Conservation (phyloP, 2,329 filamentous ascomycete genomes). For the Amauroascus verrucosus region DNA sequence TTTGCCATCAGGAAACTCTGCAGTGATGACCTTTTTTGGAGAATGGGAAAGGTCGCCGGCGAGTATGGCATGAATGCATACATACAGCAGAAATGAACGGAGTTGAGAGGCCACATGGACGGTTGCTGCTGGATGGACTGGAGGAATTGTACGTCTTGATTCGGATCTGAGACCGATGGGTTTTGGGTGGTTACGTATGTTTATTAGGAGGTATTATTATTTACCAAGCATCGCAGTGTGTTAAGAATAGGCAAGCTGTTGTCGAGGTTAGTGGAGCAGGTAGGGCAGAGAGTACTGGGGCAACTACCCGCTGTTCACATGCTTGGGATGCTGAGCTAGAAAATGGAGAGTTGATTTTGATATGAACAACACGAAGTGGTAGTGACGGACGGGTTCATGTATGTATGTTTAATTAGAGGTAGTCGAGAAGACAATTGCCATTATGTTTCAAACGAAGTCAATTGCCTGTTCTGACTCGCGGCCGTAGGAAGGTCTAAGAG, state of each 20-base stretch:
- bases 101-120: conserved; percentile 6
- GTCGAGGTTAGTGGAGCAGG: not conserved
- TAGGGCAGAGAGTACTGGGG: too few species aligned
- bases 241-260: not conserved
- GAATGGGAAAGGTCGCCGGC: not conserved
- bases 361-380: not conserved
- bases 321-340: not conserved
- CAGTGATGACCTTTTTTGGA: not conserved
- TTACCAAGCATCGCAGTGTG: not conserved
- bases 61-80: conserved; percentile 10
- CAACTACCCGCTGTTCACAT: too few species aligned
- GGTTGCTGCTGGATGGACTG: not conserved
- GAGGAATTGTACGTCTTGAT: not conserved
- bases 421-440: conserved; percentile 7
- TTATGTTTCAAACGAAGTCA: conserved; percentile 3
- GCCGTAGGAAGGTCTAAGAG: not conserved
- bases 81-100: not conserved
- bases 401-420: conserved; percentile 10
- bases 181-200: conserved; percentile 1
- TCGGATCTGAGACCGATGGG: not conserved
- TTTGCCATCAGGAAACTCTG: not conserved
- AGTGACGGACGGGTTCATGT: conserved; percentile 8
- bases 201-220: not conserved
- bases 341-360: not conserved
- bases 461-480: not conserved